Evolutionary conservation across 2,329 filamentous ascomycete species (phyloP), one percentile per base, ranked within the genome.

Genomic region (Venturia asperata): DNA sequence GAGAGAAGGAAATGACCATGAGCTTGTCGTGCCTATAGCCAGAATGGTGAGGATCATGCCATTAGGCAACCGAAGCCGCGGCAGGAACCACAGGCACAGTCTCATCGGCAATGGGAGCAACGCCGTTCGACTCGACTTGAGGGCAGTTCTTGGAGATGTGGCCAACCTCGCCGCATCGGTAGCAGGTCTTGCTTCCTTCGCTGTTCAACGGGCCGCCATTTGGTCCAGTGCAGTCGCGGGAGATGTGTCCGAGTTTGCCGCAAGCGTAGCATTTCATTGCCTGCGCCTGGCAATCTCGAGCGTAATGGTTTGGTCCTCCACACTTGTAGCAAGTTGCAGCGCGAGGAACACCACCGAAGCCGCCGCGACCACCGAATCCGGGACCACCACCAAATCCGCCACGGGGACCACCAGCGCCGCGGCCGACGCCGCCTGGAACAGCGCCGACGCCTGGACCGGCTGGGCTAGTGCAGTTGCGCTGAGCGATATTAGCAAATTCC

Each of bases 241-340:
- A 95, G 77, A 96, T 96, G 80, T 96, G 92, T 63, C 91, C 91
- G 65, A 96, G 86, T 82, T 96, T 96, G 76, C 92, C 92, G 76
- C 92, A 97, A 70, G 92, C 92, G 74, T 96, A 97, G 84, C 92
- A 97, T 82, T 97, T 97, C 91, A 96, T 96, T 68, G 92, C 91
- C 79, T 96, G 92, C 71, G 94, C 92, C 82, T 97, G 94, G 83
- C 94, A 99, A 74, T 99, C 94, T 70, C 94, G 90, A 69, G 94
- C 94, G 75, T 96, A 99, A 81, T 99, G 94, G 83, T 99, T 99
- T 67, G 94, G 94, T 42, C 93, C 86, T 71, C 85, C 85, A 70
- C 85, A 88, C 79, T 87, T 87, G 81, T 87, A 87, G 80, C 85
- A 88, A 66, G 82, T 87, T 30, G 85, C 84, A 68, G 84, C 79